These are phyloP conservation scores for Arabis hirsuta DNA, from an alignment of 345 rosid genomes.

Conservation along the genomic window DNA sequence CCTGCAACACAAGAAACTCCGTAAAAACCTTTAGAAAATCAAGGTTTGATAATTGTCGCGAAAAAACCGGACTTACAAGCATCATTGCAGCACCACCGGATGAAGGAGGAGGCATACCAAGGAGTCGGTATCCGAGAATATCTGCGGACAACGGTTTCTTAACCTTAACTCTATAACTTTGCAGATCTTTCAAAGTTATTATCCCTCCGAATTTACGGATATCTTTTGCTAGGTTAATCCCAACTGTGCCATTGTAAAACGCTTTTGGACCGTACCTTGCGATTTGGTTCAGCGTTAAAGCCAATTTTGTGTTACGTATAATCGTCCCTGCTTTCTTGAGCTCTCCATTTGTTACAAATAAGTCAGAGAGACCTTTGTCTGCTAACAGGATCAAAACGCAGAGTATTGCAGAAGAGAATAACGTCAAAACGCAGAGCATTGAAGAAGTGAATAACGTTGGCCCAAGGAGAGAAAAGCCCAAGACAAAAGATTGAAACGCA, in stretches of 20 bases:
- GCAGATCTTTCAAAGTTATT: slow-evolving; percentile 54
- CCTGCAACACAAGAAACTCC: slow-evolving; percentile 43
- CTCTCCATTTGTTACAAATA: slow-evolving; percentile 48
- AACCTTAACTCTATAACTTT: slow-evolving; percentile 49
- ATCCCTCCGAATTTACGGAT: slow-evolving; percentile 58
- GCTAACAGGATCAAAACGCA: slow-evolving; percentile 29
- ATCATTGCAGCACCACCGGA: slow-evolving; percentile 33
- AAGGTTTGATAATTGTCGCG: neutral
- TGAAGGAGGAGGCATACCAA: slow-evolving; percentile 71
- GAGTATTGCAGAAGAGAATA: too few relatives aligned
- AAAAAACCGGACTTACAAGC: slow-evolving; percentile 29
- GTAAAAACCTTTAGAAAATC: neutral
- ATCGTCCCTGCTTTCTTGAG: slow-evolving; percentile 47
- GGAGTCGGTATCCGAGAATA: slow-evolving; percentile 49
- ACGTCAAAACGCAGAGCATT: too few relatives aligned
- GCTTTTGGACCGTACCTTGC: slow-evolving; percentile 43
- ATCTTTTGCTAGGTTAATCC: slow-evolving; percentile 47
- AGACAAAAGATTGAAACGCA: too few relatives aligned
- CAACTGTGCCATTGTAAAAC: slow-evolving; percentile 65
- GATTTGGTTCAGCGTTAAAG: slow-evolving; percentile 47
- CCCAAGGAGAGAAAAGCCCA: too few relatives aligned
- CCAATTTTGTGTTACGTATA: slow-evolving; percentile 51
- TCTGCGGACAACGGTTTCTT: slow-evolving; percentile 47
- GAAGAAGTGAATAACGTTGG: too few relatives aligned
- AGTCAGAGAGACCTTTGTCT: slow-evolving; percentile 54